Evolutionary conservation across 148 eudicot species (phyloP).

Genomic region (Diospyros kaki): DNA sequence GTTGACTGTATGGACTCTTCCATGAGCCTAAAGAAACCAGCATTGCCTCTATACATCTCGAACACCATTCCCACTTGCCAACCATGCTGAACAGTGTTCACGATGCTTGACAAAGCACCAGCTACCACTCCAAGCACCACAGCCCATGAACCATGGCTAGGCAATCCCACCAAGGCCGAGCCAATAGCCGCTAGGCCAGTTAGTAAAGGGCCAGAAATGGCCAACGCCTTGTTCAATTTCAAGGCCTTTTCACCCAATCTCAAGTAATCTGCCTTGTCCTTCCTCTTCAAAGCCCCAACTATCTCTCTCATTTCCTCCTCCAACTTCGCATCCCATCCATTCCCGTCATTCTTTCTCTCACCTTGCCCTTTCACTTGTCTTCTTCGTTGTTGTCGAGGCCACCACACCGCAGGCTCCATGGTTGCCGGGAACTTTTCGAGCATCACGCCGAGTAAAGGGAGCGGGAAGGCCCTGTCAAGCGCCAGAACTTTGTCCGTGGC

Average conservation of each 20-base stretch:
- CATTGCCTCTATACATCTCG: constrained; percentile 77
- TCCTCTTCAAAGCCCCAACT: constrained; percentile 27
- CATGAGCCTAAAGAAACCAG: constrained; percentile 48
- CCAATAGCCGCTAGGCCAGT: constrained; percentile 45
- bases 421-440: constrained; percentile 35
- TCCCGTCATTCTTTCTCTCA: background rate
- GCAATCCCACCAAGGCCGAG: constrained; percentile 20
- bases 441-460: constrained; percentile 45
- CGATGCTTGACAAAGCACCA: constrained; percentile 39
- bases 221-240: constrained; percentile 37
- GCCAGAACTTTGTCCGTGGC: constrained; percentile 36
- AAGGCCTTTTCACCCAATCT: constrained; percentile 43
- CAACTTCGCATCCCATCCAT: constrained; percentile 38
- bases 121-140: constrained; percentile 32
- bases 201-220: constrained; percentile 39
- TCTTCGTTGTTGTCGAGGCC: constrained; percentile 20
- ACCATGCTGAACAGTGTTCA: constrained; percentile 63
- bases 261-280: constrained; percentile 42
- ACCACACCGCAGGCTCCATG: constrained; percentile 36
- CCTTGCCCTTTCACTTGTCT: background rate
- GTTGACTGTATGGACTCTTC: constrained; percentile 38
- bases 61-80: constrained; percentile 88
- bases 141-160: constrained; percentile 27
- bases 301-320: constrained; percentile 43
- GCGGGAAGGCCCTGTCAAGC: constrained; percentile 40